Percentiles rank a stretch among this genome's conserved stretches.
phyloP scores from a whole-genome alignment of 2,329 filamentous ascomycete species.

The Leptographium procerum region DNA sequence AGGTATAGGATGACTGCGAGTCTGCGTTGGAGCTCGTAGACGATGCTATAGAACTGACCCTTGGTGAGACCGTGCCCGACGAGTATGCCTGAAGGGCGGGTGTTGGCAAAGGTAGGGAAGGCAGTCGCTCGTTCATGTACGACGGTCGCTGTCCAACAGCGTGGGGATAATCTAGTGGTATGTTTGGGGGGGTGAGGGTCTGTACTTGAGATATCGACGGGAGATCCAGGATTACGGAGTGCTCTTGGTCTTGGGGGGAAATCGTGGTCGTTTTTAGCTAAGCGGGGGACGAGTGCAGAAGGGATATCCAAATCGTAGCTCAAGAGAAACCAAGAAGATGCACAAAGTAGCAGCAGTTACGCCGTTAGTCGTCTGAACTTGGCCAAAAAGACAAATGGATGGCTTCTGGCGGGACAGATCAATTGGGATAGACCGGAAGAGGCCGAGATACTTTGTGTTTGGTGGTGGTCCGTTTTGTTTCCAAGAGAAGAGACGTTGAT shows the following conservation, averaged over 20 bases:
- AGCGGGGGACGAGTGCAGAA: not conserved
- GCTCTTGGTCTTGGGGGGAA: not conserved
- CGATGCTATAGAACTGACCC: slow-evolving; percentile 62
- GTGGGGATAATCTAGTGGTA: slow-evolving; percentile 58
- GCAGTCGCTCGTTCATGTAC: slow-evolving; percentile 63
- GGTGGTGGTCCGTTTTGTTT: not conserved
- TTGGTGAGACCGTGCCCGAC: slow-evolving; percentile 62
- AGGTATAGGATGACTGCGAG: slow-evolving; percentile 43
- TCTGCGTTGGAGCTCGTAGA: slow-evolving; percentile 38
- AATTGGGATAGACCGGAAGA: not conserved
- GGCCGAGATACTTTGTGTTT: not conserved
- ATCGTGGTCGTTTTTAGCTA: not conserved
- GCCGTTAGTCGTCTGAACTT: not conserved
- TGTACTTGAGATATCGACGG: slow-evolving; percentile 76
- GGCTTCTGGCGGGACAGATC: not conserved
- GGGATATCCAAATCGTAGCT: not conserved
- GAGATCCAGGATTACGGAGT: slow-evolving; percentile 79
- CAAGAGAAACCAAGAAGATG: not conserved
- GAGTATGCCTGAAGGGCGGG: slow-evolving; percentile 59
- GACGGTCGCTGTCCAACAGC: slow-evolving; percentile 47
- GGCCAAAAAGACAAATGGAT: not conserved
- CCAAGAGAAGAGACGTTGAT: not conserved
- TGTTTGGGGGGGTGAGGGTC: slow-evolving; percentile 65
- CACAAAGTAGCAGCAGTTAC: not conserved
- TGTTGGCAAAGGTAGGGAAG: slow-evolving; percentile 53